phyloP scores from a whole-genome alignment of 106 monocot genomes.

The Posidonia australis region DNA sequence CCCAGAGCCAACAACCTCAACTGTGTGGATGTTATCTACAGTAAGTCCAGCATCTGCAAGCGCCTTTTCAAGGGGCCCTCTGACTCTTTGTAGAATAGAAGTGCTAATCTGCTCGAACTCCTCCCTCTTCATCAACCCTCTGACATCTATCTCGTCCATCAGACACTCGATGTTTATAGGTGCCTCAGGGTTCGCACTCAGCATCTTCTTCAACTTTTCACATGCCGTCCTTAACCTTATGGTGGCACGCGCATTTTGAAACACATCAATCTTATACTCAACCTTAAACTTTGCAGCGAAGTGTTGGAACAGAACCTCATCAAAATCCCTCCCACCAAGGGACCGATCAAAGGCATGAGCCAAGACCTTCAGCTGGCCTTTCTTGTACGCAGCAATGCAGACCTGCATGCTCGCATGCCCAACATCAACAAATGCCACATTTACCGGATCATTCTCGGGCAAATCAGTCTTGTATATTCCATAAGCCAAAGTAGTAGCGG shows the following conservation, averaged over 20 bases:
- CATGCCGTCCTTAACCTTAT: conserved; percentile 55
- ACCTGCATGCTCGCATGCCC: conserved; percentile 94
- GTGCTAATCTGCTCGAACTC: conserved; percentile 70
- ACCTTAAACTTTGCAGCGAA: conserved; percentile 79
- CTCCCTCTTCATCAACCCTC: conserved; percentile 67
- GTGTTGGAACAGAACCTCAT: conserved; percentile 68
- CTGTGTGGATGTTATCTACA: conserved; percentile 46
- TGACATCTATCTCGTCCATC: conserved; percentile 96
- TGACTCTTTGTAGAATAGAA: conserved; percentile 62
- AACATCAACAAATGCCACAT: conserved; percentile 79
- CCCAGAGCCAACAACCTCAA: conserved; percentile 89
- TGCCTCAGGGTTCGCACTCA: conserved; percentile 86
- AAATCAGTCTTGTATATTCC: conserved; percentile 86
- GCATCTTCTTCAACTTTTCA: conserved; percentile 79
- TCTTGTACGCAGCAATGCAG: conserved; percentile 64
- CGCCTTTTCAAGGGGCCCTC: conserved; percentile 53
- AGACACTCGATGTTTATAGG: conserved; percentile 74
- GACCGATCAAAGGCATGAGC: conserved; percentile 58
- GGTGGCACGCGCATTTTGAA: conserved; percentile 68
- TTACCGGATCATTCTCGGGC: conserved; percentile 26
- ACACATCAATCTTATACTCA: conserved; percentile 73
- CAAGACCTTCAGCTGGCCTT: conserved; percentile 69
- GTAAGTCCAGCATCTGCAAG: conserved; percentile 43
- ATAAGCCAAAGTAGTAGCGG: conserved; percentile 52
- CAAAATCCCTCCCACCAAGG: conserved; percentile 86